These are phyloP conservation scores for Arabidopsis hybrid DNA, from an alignment of 441 rosid species.

Conservation along the genomic window DNA sequence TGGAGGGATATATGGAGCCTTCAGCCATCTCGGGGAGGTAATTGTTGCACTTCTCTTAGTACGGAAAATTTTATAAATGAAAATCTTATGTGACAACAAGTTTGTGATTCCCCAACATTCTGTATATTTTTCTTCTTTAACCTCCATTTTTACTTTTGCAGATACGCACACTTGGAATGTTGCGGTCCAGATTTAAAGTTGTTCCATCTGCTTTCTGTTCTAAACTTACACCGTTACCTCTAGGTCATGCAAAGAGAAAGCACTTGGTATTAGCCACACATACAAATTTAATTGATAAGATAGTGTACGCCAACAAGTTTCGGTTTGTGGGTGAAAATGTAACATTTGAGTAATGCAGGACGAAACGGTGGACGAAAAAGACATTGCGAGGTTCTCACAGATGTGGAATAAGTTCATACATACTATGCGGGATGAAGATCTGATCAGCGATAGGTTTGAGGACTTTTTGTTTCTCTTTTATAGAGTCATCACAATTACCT, in stretches of 20 bases:
- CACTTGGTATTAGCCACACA: slow-evolving; percentile 45
- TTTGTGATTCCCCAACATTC: slow-evolving; percentile 26
- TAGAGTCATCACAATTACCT: slow-evolving; percentile 14
- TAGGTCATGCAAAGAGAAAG: slow-evolving; percentile 42
- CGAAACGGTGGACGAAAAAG: slow-evolving; percentile 50
- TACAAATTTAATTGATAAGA: slow-evolving; percentile 24
- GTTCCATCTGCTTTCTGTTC: slow-evolving; percentile 71
- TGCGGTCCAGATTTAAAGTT: slow-evolving; percentile 83
- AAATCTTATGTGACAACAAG: slow-evolving; percentile 12
- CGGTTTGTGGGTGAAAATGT: slow-evolving; percentile 33
- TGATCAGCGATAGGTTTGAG: slow-evolving; percentile 83
- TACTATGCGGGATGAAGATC: slow-evolving; percentile 91
- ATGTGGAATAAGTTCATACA: slow-evolving; percentile 93
- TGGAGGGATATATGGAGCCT: slow-evolving; percentile 97
- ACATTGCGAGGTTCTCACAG: slow-evolving; percentile 68
- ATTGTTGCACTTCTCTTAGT: slow-evolving; percentile 42
- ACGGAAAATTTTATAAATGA: slow-evolving; percentile 9
- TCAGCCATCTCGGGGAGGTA: slow-evolving; percentile 99
- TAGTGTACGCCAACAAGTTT: background rate
- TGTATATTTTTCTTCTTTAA: background rate
- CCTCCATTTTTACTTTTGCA: slow-evolving; percentile 39
- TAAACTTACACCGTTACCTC: slow-evolving; percentile 65
- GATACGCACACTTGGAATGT: slow-evolving; percentile 98
- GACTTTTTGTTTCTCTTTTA: slow-evolving; percentile 26
- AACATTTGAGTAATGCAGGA: slow-evolving; percentile 58